Evolutionary conservation across 345 rosid genomes (phyloP).

Genomic region (Eucalyptus victrix): DNA sequence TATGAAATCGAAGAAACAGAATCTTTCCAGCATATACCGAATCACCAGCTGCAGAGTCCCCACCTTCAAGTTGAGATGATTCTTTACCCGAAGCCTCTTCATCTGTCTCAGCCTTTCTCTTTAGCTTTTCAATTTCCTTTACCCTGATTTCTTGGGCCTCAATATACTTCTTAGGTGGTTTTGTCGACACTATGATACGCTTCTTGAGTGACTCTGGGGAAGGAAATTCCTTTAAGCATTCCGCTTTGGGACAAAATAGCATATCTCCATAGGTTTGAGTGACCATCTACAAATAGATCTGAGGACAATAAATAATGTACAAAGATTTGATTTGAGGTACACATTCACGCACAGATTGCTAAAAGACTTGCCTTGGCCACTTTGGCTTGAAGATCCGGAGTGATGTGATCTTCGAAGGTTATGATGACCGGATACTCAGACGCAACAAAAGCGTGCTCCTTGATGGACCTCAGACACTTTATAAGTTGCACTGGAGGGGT

Average conservation of each 20-base stretch:
- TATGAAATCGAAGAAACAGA: background rate
- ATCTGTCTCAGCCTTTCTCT: conserved; percentile 19
- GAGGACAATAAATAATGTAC: background rate
- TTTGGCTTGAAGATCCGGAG: conserved; percentile 81
- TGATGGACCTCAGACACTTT: conserved; percentile 66
- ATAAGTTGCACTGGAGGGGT: conserved; percentile 77
- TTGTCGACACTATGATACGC: conserved; percentile 74
- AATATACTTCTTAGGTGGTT: conserved; percentile 82
- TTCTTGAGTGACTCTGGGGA: conserved; percentile 60
- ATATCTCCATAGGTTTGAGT: conserved; percentile 62
- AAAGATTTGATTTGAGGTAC: background rate
- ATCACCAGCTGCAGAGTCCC: conserved; percentile 10
- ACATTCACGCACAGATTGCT: background rate
- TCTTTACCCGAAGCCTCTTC: conserved; percentile 71
- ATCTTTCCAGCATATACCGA: background rate
- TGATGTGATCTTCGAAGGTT: conserved; percentile 93
- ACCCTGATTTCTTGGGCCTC: conserved; percentile 20
- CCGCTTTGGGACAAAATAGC: conserved; percentile 62
- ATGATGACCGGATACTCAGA: conserved; percentile 86
- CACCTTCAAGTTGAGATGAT: conserved; percentile 25
- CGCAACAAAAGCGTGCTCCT: conserved; percentile 52
- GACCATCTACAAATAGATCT: conserved; percentile 48
- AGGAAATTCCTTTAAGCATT: conserved; percentile 83
- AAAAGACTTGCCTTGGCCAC: conserved; percentile 50
- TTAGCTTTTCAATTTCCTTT: conserved; percentile 28